Conservation (phyloP, 2,329 filamentous ascomycete genomes). For the Phyllosticta citrichinensis region DNA sequence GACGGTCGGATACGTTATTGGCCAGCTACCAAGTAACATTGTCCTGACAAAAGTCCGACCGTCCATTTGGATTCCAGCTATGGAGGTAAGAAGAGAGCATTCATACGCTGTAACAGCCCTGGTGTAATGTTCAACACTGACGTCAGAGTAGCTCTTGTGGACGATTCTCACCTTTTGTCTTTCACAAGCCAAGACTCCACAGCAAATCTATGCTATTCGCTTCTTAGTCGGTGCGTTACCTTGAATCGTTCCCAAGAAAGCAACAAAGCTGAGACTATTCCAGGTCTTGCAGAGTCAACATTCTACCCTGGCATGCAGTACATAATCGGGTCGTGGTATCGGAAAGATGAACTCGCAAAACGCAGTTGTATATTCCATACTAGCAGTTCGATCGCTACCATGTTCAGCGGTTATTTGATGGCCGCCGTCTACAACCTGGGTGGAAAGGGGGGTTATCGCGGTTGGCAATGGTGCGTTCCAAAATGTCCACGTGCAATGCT, state of each 20-base stretch:
- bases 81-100: slow-evolving; percentile 25
- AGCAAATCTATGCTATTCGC: slow-evolving; percentile 37
- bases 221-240: slow-evolving; percentile 36
- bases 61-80: slow-evolving; percentile 38
- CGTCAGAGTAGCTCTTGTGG: slow-evolving; percentile 31
- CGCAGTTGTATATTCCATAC: slow-evolving; percentile 44
- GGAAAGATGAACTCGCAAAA: slow-evolving; percentile 41
- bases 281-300: slow-evolving; percentile 13
- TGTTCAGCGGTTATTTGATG: slow-evolving; percentile 47
- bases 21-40: slow-evolving; percentile 42
- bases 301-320: slow-evolving; percentile 33
- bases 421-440: slow-evolving; percentile 42
- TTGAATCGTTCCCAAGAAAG: background rate
- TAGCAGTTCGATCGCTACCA: slow-evolving; percentile 34
- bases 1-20: slow-evolving; percentile 51
- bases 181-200: slow-evolving; percentile 30
- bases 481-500: too few species aligned
- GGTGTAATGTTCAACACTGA: background rate
- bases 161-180: slow-evolving; percentile 39
- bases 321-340: slow-evolving; percentile 44
- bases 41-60: slow-evolving; percentile 40
- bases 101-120: slow-evolving; percentile 14
- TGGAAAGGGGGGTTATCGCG: slow-evolving; percentile 37
- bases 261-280: background rate
- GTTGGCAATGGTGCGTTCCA: slow-evolving; percentile 39